Evolutionary conservation across 306 rosid species (phyloP), one percentile per base, ranked within the genome.

Genomic region (Citrullus amarus): DNA sequence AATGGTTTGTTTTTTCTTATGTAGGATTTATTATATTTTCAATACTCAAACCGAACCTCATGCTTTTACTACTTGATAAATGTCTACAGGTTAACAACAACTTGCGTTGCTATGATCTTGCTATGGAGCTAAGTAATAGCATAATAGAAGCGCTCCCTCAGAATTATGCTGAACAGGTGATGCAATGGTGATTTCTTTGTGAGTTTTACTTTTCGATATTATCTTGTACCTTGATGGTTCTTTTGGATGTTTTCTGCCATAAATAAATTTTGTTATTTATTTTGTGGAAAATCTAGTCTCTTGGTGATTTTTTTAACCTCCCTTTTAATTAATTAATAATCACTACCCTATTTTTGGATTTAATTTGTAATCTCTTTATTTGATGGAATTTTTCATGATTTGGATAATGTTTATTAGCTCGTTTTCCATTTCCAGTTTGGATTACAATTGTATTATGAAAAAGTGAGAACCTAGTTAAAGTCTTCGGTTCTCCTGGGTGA

Each of bases 71-170:
- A 56, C 79, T 70, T 50, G 16, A 74, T 69, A 51, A 28, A 77
- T 84, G 58, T 75, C 22, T 82, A 70, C 88, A 95, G 99, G 87
- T 95, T 73, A 95, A 95, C 89, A 95, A 95, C 88, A 95, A 95
- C 83, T 82, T 95, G 82, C 97, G 99, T 77, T 92, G 99, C 91
- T 92, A 95, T 86, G 97, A 95, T 87, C 97, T 95, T 76, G 99
- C 99, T 41, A 87, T 89, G 97, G 97, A 92, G 86, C 88, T 92
- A 12, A 95, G 97, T 87, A 95, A 81, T 82, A 87, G 93, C 88
- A 91, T 91, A 68, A 79, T 82, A 44, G 99, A 95, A 90, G 93
- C 99, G 75, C 96, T 95, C 85, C 97, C 99, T 43, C 93, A 82
- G 73, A 91, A 91, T 78, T 95, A 91, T 74, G 97, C 96, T 75